Conservation (phyloP, 1,284 basidiomycete species). For the Hymenochaete sp. region DNA sequence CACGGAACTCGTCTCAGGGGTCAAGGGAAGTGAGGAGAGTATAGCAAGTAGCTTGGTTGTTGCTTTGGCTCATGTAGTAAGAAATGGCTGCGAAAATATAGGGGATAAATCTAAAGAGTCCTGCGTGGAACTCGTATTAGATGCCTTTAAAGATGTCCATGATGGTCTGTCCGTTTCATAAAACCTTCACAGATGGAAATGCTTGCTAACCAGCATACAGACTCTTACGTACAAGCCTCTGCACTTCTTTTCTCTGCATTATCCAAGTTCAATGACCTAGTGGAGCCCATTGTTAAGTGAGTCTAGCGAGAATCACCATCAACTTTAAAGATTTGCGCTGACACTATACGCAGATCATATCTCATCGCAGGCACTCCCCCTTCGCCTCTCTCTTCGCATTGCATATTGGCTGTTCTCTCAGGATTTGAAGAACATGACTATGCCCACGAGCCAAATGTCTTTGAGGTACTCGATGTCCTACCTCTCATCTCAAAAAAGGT, state of each 20-base stretch:
- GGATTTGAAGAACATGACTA: slow-evolving; percentile 30
- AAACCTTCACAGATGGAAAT: neutral
- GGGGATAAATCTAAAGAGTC: slow-evolving; percentile 67
- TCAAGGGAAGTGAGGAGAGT: slow-evolving; percentile 60
- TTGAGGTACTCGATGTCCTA: slow-evolving; percentile 57
- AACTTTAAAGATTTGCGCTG: neutral
- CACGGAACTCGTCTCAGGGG: slow-evolving; percentile 75
- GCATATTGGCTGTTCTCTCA: slow-evolving; percentile 55
- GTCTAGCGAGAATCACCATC: slow-evolving; percentile 19
- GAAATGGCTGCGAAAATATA: slow-evolving; percentile 65
- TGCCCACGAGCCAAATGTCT: slow-evolving; percentile 39
- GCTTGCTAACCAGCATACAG: slow-evolving; percentile 30
- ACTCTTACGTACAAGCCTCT: slow-evolving; percentile 65
- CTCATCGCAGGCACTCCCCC: slow-evolving; percentile 56
- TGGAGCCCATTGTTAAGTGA: slow-evolving; percentile 64
- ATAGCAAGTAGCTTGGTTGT: slow-evolving; percentile 69
- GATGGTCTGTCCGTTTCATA: slow-evolving; percentile 41
- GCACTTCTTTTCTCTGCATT: slow-evolving; percentile 64
- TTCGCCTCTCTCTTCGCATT: slow-evolving; percentile 54
- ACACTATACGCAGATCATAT: slow-evolving; percentile 37
- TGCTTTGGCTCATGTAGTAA: slow-evolving; percentile 73
- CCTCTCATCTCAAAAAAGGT: slow-evolving; percentile 68
- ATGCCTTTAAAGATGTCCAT: slow-evolving; percentile 69
- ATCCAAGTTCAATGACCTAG: slow-evolving; percentile 53
- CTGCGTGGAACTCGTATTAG: slow-evolving; percentile 67